Evolutionary conservation across 257 asterid genomes (phyloP), one percentile per base, ranked within the genome.

Genomic region (Petunia axillaris): DNA sequence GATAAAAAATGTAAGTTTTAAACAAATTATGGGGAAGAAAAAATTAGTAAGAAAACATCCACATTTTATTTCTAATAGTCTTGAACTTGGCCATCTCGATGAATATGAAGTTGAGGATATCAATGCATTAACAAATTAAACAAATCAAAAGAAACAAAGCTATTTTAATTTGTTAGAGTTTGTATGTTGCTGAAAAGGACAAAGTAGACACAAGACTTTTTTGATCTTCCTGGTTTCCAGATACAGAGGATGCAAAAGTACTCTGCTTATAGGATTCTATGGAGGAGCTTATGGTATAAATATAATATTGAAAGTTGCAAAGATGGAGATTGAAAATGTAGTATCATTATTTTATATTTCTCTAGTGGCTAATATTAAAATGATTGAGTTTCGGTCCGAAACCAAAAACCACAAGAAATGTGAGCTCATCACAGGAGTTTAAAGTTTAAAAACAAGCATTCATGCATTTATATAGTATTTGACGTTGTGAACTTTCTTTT

Each of bases 11-110:
- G 76, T 70, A 74, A 75, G 52, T 41, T 79, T 63, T 36, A 48
- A 58, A 58, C 37, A 81, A 70, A 6, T 75, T 76, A 67, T 62
- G 65, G 86, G 83, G 79, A 65, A 83, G 59, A 60, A 64, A 75
- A 59, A 60, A 78, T 74, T 83, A 87, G 39, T 60, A 83, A 85
- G 86, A 82, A 86, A 77, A 87, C 71, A 85, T 82, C 90, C 89
- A 85, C 86, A 83, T 83, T 85, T 87, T 86, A 87, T 82, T 90
- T 82, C 84, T 81, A 4, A 88, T 71, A 81, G 89, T 84, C 85
- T 88, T 82, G 85, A 86, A 88, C 85, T 86, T 88, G 84, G 83
- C 85, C 93, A 93, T 91, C 86, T 89, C 87, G 86, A 80, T 78
- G 81, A 81, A 80, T 64, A 63, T 82, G 64, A 11, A 78, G 80